Evolutionary conservation across 1,284 basidiomycete species (phyloP).

Genomic region (Ceratobasidium sp.): DNA sequence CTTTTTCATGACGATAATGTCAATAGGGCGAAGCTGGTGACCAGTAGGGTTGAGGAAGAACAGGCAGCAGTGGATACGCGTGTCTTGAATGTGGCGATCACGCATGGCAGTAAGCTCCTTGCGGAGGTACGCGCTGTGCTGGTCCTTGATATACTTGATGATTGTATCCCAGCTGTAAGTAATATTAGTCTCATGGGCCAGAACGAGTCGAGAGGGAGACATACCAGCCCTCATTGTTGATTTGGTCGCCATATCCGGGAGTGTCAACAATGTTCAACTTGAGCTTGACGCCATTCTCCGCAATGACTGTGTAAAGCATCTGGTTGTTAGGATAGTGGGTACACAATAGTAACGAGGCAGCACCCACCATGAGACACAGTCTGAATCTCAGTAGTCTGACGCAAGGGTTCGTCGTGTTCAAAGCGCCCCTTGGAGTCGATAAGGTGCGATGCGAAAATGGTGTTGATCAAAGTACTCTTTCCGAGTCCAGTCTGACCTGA

Average conservation of each 20-base stretch:
- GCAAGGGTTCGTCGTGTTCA: slow-evolving; percentile 82
- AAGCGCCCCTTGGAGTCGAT: slow-evolving; percentile 96
- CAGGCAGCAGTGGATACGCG: slow-evolving; percentile 95
- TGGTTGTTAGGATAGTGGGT: neutral
- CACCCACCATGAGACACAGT: slow-evolving; percentile 83
- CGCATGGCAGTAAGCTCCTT: slow-evolving; percentile 99
- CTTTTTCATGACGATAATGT: slow-evolving; percentile 99
- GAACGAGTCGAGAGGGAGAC: slow-evolving; percentile 48
- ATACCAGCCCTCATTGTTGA: slow-evolving; percentile 98
- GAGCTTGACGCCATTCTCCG: slow-evolving; percentile 94
- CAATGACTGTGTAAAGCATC: slow-evolving; percentile 69
- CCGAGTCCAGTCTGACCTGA: slow-evolving; percentile 95
- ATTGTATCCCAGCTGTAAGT: slow-evolving; percentile 91
- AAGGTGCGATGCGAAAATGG: slow-evolving; percentile 96
- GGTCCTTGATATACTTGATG: slow-evolving; percentile 98
- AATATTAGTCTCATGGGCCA: slow-evolving; percentile 8
- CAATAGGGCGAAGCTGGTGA: slow-evolving; percentile 89
- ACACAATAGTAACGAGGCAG: neutral
- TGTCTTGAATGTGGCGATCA: slow-evolving; percentile 97
- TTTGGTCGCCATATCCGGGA: slow-evolving; percentile 96
- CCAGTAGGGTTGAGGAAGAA: slow-evolving; percentile 99
- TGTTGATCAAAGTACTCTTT: slow-evolving; percentile 98
- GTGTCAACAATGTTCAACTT: slow-evolving; percentile 98
- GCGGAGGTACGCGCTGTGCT: slow-evolving; percentile 97
- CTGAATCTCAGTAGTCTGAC: slow-evolving; percentile 96